A percentile compares a stretch with the other conserved stretches of the same genome.
Conservation (phyloP, 2,329 filamentous ascomycete species). For the Aaosphaeria arxii region DNA sequence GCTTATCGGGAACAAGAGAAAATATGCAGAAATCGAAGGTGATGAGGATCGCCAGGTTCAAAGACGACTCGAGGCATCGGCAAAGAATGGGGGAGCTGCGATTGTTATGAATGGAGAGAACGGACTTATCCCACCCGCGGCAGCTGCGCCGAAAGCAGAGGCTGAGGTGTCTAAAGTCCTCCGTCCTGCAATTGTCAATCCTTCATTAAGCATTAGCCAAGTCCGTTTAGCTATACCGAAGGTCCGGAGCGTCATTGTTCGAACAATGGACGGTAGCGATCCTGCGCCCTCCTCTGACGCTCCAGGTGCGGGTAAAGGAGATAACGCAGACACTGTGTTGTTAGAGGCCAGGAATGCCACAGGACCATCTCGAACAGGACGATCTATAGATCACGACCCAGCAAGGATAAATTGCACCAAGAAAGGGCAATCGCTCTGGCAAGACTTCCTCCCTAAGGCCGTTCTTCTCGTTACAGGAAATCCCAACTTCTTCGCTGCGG, state of each 20-base stretch:
- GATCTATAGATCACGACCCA: conserved; percentile 69
- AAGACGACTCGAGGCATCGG: conserved; percentile 58
- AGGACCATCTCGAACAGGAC: conserved; percentile 57
- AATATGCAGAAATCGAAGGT: conserved; percentile 68
- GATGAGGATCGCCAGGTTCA: conserved; percentile 67
- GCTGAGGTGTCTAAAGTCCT: conserved; percentile 72
- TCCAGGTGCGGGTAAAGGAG: conserved; percentile 42
- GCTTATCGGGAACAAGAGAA: conserved; percentile 90
- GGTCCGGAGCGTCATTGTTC: conserved; percentile 76
- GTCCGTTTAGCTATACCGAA: conserved; percentile 84
- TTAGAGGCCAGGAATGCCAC: conserved; percentile 86
- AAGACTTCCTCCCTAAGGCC: conserved; percentile 84
- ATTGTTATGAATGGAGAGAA: conserved; percentile 75
- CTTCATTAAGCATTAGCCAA: conserved; percentile 76
- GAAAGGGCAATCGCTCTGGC: conserved; percentile 80
- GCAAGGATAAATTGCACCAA: conserved; percentile 79
- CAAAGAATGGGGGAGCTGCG: conserved; percentile 65
- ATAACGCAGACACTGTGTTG: conserved; percentile 64
- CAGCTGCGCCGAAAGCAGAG: conserved; percentile 42
- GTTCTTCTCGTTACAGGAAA: conserved; percentile 91
- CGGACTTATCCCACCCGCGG: conserved; percentile 72
- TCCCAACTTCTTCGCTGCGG: conserved; percentile 85
- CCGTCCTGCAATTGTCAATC: conserved; percentile 81
- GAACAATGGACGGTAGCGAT: conserved; percentile 69
- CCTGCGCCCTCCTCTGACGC: conserved; percentile 42